Evolutionary conservation across 2,329 filamentous ascomycete species (phyloP), one percentile per base, ranked within the genome.

Genomic region (Plectosphaerella sp.): DNA sequence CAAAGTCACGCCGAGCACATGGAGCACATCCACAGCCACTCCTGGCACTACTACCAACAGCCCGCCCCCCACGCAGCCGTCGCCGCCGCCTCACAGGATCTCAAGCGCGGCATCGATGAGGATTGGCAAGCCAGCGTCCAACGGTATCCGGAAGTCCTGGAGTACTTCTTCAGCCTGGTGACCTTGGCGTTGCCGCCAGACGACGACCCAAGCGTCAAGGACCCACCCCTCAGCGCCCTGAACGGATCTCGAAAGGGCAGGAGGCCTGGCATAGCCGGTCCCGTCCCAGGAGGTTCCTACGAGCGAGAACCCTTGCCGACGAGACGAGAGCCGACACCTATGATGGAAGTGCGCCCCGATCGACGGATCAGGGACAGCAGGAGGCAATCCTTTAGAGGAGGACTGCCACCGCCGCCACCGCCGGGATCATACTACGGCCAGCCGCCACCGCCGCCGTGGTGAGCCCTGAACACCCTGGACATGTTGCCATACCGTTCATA

Each of bases 111-210:
- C 55, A 87, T 91, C 61, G 87, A 91, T 61, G 84, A 88, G 56
- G 88, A 91, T 70, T 93, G 88, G 88, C 81, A 86, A 61, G 77
- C 81, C 28, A 87, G 84, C 47, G 88, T 91, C 39, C 81, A 89
- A 61, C 79, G 84, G 51, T 93, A 92, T 61, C 89, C 88, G 5
- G 87, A 91, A 64, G 84, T 92, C n/a, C 74, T 93, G 51, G 86
- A 91, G 67, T 91, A 92, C 68, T 92, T 88, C 64, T 92, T 87
- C 68, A 77, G 82, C 54, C 73, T 91, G 37, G 85, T 91, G 36
- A 80, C 85, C 51, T 66, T 91, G 53, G 79, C 75, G 20, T 68
- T 89, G 5, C 88, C 88, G 0, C 70, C 71, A 41, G 85, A 90
- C 52, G 74, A 83, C 50, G 83, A 86, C 41, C 68, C 76, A 2